These are phyloP conservation scores for Auricularia sp. DNA, from an alignment of 768 basidiomycete genomes.

Conservation along the genomic window DNA sequence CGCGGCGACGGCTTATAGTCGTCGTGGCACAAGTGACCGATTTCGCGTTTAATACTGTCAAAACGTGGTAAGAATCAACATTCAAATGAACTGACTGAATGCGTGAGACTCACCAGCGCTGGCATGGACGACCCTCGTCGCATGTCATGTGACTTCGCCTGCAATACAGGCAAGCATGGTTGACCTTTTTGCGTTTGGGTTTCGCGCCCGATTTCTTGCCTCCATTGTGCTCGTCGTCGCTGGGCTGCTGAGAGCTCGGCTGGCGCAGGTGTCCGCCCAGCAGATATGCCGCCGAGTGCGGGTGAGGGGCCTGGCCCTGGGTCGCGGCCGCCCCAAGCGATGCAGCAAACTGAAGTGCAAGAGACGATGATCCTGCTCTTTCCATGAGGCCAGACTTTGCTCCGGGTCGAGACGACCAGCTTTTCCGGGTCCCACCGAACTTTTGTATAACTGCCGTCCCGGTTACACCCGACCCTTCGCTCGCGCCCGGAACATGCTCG, in stretches of 20 bases:
- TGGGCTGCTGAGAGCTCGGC: not conserved
- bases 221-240: slow-evolving; percentile 16
- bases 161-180: slow-evolving; percentile 90
- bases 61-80: slow-evolving; percentile 10
- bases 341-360: not conserved
- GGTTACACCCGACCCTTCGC: not conserved
- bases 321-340: not conserved
- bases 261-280: not conserved
- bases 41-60: slow-evolving; percentile 86
- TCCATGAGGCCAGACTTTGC: not conserved
- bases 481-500: not conserved
- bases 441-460: not conserved
- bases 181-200: slow-evolving; percentile 71
- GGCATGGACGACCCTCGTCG: slow-evolving; percentile 82
- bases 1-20: slow-evolving; percentile 35
- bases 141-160: slow-evolving; percentile 46
- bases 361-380: not conserved
- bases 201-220: slow-evolving; percentile 23
- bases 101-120: slow-evolving; percentile 62
- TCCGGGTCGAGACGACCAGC: not conserved
- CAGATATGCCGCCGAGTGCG: not conserved
- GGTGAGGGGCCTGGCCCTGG: not conserved
- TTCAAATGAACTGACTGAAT: too few species aligned
- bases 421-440: not conserved
- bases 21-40: slow-evolving; percentile 89